Base-by-base conservation (phyloP, 352 stramenopile genomes). In the Phytopythium cucurbitacearum region DNA sequence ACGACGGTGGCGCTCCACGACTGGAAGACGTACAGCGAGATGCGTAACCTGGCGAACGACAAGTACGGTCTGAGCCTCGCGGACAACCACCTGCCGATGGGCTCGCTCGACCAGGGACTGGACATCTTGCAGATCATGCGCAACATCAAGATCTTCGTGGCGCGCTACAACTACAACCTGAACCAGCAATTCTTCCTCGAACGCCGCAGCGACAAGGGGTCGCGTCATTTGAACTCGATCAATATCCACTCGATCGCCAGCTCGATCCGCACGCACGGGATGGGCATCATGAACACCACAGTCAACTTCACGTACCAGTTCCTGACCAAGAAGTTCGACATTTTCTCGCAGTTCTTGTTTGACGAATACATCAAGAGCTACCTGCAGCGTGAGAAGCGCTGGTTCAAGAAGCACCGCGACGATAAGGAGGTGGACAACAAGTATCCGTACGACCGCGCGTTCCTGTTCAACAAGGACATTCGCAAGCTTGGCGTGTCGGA, bases 241-340 rank as follows among this genome's bases (percentile, higher is more conserved):
- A 96, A 92, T 60, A 95, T 98, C 42, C 84, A 97, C 54, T 94
- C 74, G 46, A 91, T 98, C 51, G 73, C 85, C 12, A 90, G 80
- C 49, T 97, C 85, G 4, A 90, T 98, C 42, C 81, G 85, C 16
- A 97, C 96, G n/a, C 95, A 98, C 57, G 95, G 95, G 52, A 94
- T 98, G 74, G 95, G 95, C 37, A 97, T 98, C 60, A 83, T 98
- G 65, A 97, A 96, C 67, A 98, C 89, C 10, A 95, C 92, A 2
- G 91, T 98, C 21, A 98, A 98, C 71, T 97, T 97, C 53, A 97
- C 91, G 54, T 98, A 98, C 62, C 89, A 97, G 67, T 96, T 97
- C 56, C 70, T 98, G 54, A 87, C 84, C 6, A 90, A 94, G 50
- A 96, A 96, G 58, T 92, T 94, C 40, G 82, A 93, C 57, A 92